Percentiles rank a stretch among this genome's conserved stretches.
Evolutionary conservation across 768 basidiomycete genomes (phyloP).

Genomic region (Tylopilus plumbeoviolaceoides): DNA sequence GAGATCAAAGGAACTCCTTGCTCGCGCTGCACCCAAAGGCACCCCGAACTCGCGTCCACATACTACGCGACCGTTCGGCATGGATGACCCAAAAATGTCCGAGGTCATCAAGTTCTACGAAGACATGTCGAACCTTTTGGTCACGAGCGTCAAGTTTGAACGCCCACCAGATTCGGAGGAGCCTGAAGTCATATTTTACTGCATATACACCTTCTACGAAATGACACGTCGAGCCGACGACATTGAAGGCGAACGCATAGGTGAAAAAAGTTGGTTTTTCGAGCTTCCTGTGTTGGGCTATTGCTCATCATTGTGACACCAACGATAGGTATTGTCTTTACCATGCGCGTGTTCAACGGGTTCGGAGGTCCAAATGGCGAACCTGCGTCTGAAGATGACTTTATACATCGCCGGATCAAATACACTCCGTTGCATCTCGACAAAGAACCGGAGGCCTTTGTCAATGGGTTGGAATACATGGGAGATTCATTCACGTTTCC

Average conservation of each 20-base stretch:
- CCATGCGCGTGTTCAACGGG: slow-evolving; percentile 45
- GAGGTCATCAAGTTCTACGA: slow-evolving; percentile 75
- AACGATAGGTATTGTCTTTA: slow-evolving; percentile 57
- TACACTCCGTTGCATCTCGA: slow-evolving; percentile 66
- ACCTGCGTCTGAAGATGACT: slow-evolving; percentile 32
- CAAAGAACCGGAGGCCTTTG: slow-evolving; percentile 53
- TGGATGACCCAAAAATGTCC: slow-evolving; percentile 55
- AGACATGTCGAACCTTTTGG: slow-evolving; percentile 76
- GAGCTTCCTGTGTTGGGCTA: background rate
- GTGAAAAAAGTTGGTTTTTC: slow-evolving; percentile 30
- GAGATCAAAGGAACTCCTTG: slow-evolving; percentile 41
- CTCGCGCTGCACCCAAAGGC: slow-evolving; percentile 39
- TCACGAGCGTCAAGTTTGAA: slow-evolving; percentile 56
- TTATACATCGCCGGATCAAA: slow-evolving; percentile 35
- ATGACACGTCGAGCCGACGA: slow-evolving; percentile 29
- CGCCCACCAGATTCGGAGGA: slow-evolving; percentile 21
- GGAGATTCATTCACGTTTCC: slow-evolving; percentile 63
- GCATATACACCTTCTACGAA: slow-evolving; percentile 57
- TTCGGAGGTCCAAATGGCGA: slow-evolving; percentile 29
- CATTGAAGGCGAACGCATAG: slow-evolving; percentile 31
- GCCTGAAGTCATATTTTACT: slow-evolving; percentile 59
- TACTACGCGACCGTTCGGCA: slow-evolving; percentile 32
- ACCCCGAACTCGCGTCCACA: slow-evolving; percentile 36
- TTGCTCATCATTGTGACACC: slow-evolving; percentile 1
- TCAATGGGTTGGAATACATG: slow-evolving; percentile 59